Conservation (phyloP, 2,329 filamentous ascomycete genomes). For the Elsinoe australis region DNA sequence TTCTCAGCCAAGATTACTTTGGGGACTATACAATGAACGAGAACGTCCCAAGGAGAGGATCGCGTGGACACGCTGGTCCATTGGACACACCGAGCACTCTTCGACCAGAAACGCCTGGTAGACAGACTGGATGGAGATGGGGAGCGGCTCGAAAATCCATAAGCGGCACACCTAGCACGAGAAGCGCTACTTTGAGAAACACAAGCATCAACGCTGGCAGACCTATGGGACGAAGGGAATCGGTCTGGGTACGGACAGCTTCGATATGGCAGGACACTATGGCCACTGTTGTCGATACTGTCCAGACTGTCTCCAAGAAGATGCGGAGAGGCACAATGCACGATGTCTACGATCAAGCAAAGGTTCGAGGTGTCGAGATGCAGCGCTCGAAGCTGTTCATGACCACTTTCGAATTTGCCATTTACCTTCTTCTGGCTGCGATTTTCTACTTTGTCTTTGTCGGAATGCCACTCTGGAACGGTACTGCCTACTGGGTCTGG, state of each 20-base stretch:
- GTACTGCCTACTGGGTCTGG: slow-evolving; percentile 39
- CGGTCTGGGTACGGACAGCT: background rate
- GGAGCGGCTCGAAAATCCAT: background rate
- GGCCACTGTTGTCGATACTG: slow-evolving; percentile 6
- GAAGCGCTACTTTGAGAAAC: background rate
- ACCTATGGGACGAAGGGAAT: background rate
- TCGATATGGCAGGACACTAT: slow-evolving; percentile 11
- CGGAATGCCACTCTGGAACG: slow-evolving; percentile 41
- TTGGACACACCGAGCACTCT: slow-evolving; percentile 4
- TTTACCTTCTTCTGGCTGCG: slow-evolving; percentile 33
- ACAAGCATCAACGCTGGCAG: slow-evolving; percentile 13
- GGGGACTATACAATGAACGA: slow-evolving; percentile 5
- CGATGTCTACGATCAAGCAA: slow-evolving; percentile 24
- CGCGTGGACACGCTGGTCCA: slow-evolving; percentile 3
- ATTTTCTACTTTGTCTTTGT: slow-evolving; percentile 43
- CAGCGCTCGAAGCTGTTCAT: slow-evolving; percentile 30
- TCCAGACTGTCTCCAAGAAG: background rate
- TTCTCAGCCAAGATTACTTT: slow-evolving; percentile 7
- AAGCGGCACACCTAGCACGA: background rate
- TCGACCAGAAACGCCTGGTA: slow-evolving; percentile 6
- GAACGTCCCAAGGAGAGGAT: background rate
- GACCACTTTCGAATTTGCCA: slow-evolving; percentile 33
- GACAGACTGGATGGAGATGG: slow-evolving; percentile 13
- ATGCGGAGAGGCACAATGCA: slow-evolving; percentile 19
- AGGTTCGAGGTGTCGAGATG: slow-evolving; percentile 20